Evolutionary conservation across 768 basidiomycete genomes (phyloP), one percentile per base, ranked within the genome.

Genomic region (Strobilomyces dryophilus): DNA sequence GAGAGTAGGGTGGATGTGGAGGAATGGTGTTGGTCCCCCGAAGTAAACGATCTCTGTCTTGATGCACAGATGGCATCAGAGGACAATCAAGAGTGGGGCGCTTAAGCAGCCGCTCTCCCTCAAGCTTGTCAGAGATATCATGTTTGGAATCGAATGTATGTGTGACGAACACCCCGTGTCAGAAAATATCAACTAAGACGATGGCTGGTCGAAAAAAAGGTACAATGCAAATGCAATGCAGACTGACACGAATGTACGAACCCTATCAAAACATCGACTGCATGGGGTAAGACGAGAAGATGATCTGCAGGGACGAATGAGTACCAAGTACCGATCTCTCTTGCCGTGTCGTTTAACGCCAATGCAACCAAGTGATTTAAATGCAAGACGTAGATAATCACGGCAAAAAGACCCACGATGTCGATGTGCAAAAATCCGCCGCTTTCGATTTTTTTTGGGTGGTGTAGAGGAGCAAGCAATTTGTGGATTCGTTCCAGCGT

Each of bases 321-420:
- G 52, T 59, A 58, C 49, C 14, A 45, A 45, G 58, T 60, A 62
- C 59, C 12, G 35, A 35, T 76, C 51, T 10, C 46, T 86, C 59
- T 86, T 54, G 83, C 83, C 82, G 76, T 67, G 79, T 76, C 61
- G 84, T 86, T 86, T 86, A 86, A 84, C 84, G 77, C 71, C 79
- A 66, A 68, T 71, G 76, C 79, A 73, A 73, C 72, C 73, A 57
- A 45, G 45, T n/a, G n/a, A n/a, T n/a, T n/a, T 7, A 29, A 9
- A 43, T 58, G 74, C 76, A 75, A 71, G 76, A 75, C 77, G 82
- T 82, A 79, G 83, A 85, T 85, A 83, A 73, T 75, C 76, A 65
- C 76, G 82, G 82, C 79, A 50, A 52, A 32, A 26, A 45, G 44
- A 45, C 8, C 42, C 32, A 29, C n/a, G 8, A 26, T 29, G 4